Evolutionary conservation across 2,329 filamentous ascomycete genomes (phyloP).

Genomic region (Parascedosporium putredinis): DNA sequence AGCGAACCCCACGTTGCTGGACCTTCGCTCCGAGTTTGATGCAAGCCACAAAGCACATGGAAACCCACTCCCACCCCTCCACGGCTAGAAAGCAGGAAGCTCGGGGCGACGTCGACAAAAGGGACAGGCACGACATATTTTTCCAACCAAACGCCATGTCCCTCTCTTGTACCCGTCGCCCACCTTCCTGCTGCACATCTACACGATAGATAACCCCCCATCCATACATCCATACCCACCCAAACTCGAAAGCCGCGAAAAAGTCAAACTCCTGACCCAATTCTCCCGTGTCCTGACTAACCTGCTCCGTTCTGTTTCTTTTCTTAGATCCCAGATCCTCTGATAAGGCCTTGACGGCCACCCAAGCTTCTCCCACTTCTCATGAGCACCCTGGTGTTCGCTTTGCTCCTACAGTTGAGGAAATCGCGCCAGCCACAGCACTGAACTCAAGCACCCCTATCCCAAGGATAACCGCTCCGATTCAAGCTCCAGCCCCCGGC

Average conservation of each 20-base stretch:
- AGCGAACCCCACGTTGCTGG: slow-evolving; percentile 1
- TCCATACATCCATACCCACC: background rate
- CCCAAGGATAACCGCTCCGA: background rate
- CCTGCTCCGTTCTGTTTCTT: background rate
- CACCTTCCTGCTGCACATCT: too few species aligned
- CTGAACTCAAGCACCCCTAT: background rate
- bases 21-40: background rate
- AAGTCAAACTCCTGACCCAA: background rate
- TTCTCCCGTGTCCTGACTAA: background rate
- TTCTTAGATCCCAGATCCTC: background rate
- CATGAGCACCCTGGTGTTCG: slow-evolving; percentile 7
- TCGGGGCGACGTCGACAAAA: background rate
- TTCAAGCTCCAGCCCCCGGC: slow-evolving; percentile 62
- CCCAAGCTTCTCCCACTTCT: background rate
- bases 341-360: background rate
- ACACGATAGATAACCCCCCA: too few species aligned
- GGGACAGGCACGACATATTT: background rate
- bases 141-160: background rate
- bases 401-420: slow-evolving; percentile 5
- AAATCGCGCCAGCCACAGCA: background rate
- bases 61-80: background rate
- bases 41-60: background rate
- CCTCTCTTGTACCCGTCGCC: background rate
- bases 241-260: background rate
- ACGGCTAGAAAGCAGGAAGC: background rate